A percentile compares a stretch with the other conserved stretches of the same genome.
These are phyloP conservation scores for Gyromitra esculenta DNA, from an alignment of 2,329 filamentous ascomycete genomes.

Conservation along the genomic window DNA sequence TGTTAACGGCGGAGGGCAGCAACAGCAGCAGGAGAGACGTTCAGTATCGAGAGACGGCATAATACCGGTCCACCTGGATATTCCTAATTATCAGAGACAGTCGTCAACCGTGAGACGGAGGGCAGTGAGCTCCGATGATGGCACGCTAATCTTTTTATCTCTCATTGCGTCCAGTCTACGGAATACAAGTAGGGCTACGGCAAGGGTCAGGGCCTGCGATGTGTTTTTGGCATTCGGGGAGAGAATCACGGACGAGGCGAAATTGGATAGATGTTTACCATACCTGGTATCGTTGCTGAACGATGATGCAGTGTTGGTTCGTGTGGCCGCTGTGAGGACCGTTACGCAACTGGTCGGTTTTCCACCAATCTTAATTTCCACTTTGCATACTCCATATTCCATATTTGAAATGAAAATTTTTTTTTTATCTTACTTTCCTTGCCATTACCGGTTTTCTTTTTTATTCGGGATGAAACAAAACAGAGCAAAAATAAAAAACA, in stretches of 20 bases:
- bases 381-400: constrained; percentile 15
- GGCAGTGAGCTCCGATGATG: constrained; percentile 74
- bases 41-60: constrained; percentile 57
- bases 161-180: constrained; percentile 87
- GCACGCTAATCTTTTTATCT: constrained; percentile 89
- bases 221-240: constrained; percentile 91
- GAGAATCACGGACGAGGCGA: constrained; percentile 90
- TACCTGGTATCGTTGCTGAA: constrained; percentile 85
- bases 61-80: constrained; percentile 84
- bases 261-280: constrained; percentile 89
- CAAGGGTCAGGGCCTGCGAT: constrained; percentile 88
- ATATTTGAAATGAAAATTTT: constrained; percentile 10
- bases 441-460: constrained; percentile 28
- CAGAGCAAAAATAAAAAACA: constrained; percentile 7
- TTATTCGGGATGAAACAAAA: background rate
- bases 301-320: constrained; percentile 84
- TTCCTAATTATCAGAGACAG: constrained; percentile 82
- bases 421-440: constrained; percentile 22
- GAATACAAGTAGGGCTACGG: constrained; percentile 87
- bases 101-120: constrained; percentile 70
- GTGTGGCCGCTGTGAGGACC: constrained; percentile 83
- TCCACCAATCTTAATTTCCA: constrained; percentile 20
- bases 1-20: constrained; percentile 57
- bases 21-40: constrained; percentile 57
- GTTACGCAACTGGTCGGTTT: constrained; percentile 77